These are phyloP conservation scores for Zopfochytrium polystomum DNA, from an alignment of 371 early-diverging fungal species.

Conservation along the genomic window DNA sequence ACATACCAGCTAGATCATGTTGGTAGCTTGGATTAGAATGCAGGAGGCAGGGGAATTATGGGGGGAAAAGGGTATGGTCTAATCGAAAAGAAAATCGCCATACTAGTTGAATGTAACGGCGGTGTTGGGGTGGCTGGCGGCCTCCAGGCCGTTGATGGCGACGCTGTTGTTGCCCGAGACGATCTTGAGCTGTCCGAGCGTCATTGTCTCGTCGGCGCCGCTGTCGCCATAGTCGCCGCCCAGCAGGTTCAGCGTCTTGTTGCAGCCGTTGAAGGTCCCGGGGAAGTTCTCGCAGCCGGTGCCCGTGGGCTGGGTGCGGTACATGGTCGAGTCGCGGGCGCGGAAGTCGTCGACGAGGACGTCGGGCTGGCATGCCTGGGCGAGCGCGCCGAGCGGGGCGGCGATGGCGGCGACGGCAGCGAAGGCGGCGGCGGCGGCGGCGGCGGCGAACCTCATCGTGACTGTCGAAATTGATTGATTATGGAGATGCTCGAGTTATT, in stretches of 20 bases:
- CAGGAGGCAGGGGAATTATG: background rate
- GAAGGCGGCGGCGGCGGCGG: no score
- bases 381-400: no score
- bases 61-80: background rate
- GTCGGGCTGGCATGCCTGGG: conserved; percentile 21
- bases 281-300: conserved; percentile 10
- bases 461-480: no score
- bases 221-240: conserved; percentile 33
- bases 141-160: conserved; percentile 5
- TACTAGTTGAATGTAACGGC: conserved; percentile 19
- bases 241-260: conserved; percentile 29
- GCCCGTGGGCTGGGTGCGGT: conserved; percentile 7
- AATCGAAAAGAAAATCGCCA: background rate
- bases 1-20: conserved; percentile 22
- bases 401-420: no score
- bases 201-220: conserved; percentile 11
- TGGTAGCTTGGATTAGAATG: background rate
- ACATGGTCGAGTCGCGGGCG: conserved; percentile 7
- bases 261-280: conserved; percentile 23
- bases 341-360: conserved; percentile 37
- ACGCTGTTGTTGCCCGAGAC: conserved; percentile 1
- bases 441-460: no score
- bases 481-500: no score
- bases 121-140: conserved; percentile 11
- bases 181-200: conserved; percentile 4